These are phyloP conservation scores for Hortiboletus flavorubellus DNA, from an alignment of 768 basidiomycete species.

Conservation along the genomic window DNA sequence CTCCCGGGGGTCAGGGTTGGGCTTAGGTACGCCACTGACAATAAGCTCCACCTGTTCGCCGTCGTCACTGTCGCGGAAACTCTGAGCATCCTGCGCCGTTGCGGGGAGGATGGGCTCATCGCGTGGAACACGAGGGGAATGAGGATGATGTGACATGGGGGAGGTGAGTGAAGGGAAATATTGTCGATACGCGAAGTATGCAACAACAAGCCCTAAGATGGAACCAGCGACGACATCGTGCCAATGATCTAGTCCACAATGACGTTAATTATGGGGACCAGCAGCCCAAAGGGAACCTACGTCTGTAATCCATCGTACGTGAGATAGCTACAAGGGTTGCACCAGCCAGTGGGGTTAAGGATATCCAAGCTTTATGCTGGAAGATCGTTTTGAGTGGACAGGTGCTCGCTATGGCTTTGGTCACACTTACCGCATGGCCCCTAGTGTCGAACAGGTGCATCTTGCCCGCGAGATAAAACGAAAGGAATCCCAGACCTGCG, in stretches of 20 bases:
- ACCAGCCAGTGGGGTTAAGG: slow-evolving; percentile 70
- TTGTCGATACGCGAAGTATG: slow-evolving; percentile 78
- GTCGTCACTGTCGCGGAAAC: slow-evolving; percentile 14
- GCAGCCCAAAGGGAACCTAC: slow-evolving; percentile 34
- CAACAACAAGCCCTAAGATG: slow-evolving; percentile 63
- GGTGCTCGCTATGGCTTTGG: neutral
- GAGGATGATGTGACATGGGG: slow-evolving; percentile 62
- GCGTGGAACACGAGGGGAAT: slow-evolving; percentile 60
- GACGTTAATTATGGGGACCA: slow-evolving; percentile 4
- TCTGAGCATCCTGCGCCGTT: slow-evolving; percentile 13
- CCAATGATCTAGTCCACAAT: slow-evolving; percentile 69
- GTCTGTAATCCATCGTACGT: slow-evolving; percentile 90
- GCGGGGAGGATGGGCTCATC: slow-evolving; percentile 44
- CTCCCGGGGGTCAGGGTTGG: slow-evolving; percentile 4
- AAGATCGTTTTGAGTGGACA: slow-evolving; percentile 1
- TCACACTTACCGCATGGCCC: slow-evolving; percentile 59
- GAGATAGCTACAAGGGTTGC: slow-evolving; percentile 80
- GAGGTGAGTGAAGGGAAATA: slow-evolving; percentile 77
- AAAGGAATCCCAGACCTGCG: slow-evolving; percentile 86
- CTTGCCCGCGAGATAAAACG: slow-evolving; percentile 89
- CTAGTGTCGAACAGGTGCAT: slow-evolving; percentile 83
- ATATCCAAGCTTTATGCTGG: slow-evolving; percentile 80
- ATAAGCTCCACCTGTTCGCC: slow-evolving; percentile 30
- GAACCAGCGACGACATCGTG: slow-evolving; percentile 85
- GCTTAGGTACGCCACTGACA: slow-evolving; percentile 9